Evolutionary conservation across 306 rosid species (phyloP).

Genomic region (Carpinus viminea): DNA sequence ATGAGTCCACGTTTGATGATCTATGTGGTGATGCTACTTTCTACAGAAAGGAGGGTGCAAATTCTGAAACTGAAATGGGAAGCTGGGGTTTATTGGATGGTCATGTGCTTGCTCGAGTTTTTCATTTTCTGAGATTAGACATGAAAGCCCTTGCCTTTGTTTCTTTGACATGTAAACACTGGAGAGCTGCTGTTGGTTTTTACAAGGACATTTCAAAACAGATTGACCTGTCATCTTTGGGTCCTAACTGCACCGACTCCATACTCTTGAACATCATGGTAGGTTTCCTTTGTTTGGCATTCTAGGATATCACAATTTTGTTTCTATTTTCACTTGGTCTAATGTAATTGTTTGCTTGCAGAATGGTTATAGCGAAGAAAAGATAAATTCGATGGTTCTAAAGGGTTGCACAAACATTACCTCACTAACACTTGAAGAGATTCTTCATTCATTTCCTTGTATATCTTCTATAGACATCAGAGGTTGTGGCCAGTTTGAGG

Average conservation of each 20-base stretch:
- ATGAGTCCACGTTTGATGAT: conserved; percentile 71
- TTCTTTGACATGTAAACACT: conserved; percentile 84
- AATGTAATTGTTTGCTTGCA: conserved; percentile 57
- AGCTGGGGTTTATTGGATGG: conserved; percentile 84
- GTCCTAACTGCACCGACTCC: conserved; percentile 74
- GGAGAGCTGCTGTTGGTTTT: conserved; percentile 76
- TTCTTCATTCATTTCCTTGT: conserved; percentile 68
- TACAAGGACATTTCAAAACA: conserved; percentile 75
- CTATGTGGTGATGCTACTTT: conserved; percentile 66
- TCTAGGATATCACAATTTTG: conserved; percentile 16
- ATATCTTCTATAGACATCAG: conserved; percentile 75
- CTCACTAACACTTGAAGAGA: conserved; percentile 71
- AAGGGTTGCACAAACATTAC: conserved; percentile 74
- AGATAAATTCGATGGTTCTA: conserved; percentile 72
- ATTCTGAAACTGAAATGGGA: conserved; percentile 45
- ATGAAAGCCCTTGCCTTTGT: conserved; percentile 73
- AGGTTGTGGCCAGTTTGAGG: conserved; percentile 84
- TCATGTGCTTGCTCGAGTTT: conserved; percentile 65
- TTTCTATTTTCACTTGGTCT: conserved; percentile 22
- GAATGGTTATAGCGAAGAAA: conserved; percentile 68
- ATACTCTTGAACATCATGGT: conserved; percentile 70
- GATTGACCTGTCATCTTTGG: conserved; percentile 74
- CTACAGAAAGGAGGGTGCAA: conserved; percentile 39
- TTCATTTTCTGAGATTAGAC: conserved; percentile 80
- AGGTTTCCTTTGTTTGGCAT: conserved; percentile 37